Evolutionary conservation across 257 asterid genomes (phyloP), one percentile per base, ranked within the genome.

Genomic region (Cynanchum wilfordii): DNA sequence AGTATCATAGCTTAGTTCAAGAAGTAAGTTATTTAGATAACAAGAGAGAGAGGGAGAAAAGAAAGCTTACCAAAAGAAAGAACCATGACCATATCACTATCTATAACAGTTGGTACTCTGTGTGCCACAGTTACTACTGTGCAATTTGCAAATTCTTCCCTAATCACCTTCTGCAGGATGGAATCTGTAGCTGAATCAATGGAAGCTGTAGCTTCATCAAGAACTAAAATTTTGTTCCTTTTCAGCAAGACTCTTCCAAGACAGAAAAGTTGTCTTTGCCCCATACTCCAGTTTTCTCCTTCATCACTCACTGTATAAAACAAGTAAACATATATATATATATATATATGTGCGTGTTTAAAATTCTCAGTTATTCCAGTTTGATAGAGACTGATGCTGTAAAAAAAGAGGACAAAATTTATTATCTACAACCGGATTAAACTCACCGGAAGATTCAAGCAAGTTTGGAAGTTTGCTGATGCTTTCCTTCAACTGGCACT

Each of bases 261-360:
- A 59, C 98, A 90, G 75, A 90, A 89, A 3, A 93, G 97, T 60
- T 93, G 98, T 10, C 98, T 77, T 68, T 92, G 98, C 71, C 97
- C 97, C 96, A 89, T 83, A 77, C 97, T 93, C 98, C 97, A 93
- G 27, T 93, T 93, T 77, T 86, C 94, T 7, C 97, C 97, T 70
- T 93, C 97, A 57, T 90, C 97, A n/a, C 92, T 84, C 16, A 92
- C 96, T 91, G 86, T n/a, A n/a, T 78, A 55, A 44, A 63, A 33
- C 25, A 40, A 42, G 66, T 0, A 51, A 8, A 33, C 4, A 33
- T 33, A 33, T 33, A 33, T 33, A 33, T 33, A 33, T 33, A 0
- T 33, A 33, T 33, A 33, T 33, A 33, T 33, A 33, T 24, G 40
- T 22, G n/a, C 29, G 17, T 44, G 11, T 24, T 44, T 0, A 20